Evolutionary conservation across 2,329 filamentous ascomycete genomes (phyloP).

Genomic region (Leptographium wingfieldii): DNA sequence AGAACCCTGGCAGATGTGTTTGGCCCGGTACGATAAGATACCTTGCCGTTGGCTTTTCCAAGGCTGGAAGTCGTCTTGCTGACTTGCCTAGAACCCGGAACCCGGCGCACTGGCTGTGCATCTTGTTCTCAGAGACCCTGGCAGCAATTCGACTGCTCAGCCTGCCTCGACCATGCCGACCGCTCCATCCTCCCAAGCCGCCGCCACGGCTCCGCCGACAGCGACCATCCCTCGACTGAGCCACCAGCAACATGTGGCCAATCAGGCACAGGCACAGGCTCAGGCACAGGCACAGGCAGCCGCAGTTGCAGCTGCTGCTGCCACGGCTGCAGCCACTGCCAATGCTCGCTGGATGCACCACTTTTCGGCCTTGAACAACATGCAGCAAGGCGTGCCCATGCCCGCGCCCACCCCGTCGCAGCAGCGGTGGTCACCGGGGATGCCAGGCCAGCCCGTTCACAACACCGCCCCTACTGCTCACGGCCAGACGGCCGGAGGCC

Average conservation of each 20-base stretch:
- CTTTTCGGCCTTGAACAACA: not conserved
- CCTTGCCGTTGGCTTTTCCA: not conserved
- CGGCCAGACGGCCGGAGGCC: not conserved
- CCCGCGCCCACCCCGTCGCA: not conserved
- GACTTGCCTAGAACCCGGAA: not conserved
- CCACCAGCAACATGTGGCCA: not conserved
- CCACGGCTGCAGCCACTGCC: not conserved
- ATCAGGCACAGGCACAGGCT: not conserved
- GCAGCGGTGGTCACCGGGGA: not conserved
- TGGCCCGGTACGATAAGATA: constrained; percentile 5
- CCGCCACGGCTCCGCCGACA: not conserved
- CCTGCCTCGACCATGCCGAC: not conserved
- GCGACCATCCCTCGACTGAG: not conserved
- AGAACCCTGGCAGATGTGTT: constrained; percentile 8
- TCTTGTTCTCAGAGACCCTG: constrained; percentile 4
- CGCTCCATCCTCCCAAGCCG: not conserved
- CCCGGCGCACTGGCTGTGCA: constrained; percentile 1
- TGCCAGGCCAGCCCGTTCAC: not conserved
- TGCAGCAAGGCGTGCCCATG: not conserved
- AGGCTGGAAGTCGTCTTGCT: not conserved
- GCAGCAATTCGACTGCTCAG: not conserved
- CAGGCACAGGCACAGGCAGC: no score
- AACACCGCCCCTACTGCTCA: not conserved
- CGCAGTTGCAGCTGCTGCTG: not conserved
- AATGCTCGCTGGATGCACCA: not conserved